Evolutionary conservation across 2,329 filamentous ascomycete genomes (phyloP).

Genomic region (Trichoderma breve): DNA sequence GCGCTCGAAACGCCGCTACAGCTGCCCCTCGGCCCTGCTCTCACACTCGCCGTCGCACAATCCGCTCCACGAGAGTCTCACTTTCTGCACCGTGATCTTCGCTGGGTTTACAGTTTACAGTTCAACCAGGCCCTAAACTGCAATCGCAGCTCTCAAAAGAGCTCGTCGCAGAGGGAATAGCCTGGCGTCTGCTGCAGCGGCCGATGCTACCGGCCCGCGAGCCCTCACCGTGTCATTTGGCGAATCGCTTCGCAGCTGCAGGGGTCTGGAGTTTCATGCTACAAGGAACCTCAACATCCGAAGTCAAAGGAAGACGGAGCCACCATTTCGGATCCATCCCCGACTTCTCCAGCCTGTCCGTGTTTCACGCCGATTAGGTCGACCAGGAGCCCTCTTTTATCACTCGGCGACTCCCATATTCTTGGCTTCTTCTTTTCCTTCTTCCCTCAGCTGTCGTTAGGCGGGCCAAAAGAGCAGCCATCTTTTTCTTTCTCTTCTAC

Average conservation of each 20-base stretch:
- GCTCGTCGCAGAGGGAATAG: neutral
- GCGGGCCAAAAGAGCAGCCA: constrained; percentile 21
- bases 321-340: constrained; percentile 6
- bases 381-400: constrained; percentile 18
- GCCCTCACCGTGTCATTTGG: neutral
- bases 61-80: constrained; percentile 12
- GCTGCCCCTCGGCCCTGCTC: constrained; percentile 20
- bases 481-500: constrained; percentile 24
- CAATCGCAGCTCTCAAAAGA: neutral
- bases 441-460: constrained; percentile 25
- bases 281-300: constrained; percentile 19
- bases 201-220: neutral
- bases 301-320: constrained; percentile 10
- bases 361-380: constrained; percentile 8
- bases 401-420: constrained; percentile 6
- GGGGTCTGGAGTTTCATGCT: constrained; percentile 19
- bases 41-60: constrained; percentile 24
- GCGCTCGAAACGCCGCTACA: constrained; percentile 22
- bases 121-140: neutral
- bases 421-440: constrained; percentile 22
- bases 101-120: neutral
- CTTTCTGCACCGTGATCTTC: neutral
- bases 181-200: neutral
- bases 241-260: constrained; percentile 10
- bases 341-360: constrained; percentile 3